Percentiles rank a stretch among this genome's conserved stretches.
phyloP scores from a whole-genome alignment of 768 basidiomycete species.

The Pleurotus djamor region DNA sequence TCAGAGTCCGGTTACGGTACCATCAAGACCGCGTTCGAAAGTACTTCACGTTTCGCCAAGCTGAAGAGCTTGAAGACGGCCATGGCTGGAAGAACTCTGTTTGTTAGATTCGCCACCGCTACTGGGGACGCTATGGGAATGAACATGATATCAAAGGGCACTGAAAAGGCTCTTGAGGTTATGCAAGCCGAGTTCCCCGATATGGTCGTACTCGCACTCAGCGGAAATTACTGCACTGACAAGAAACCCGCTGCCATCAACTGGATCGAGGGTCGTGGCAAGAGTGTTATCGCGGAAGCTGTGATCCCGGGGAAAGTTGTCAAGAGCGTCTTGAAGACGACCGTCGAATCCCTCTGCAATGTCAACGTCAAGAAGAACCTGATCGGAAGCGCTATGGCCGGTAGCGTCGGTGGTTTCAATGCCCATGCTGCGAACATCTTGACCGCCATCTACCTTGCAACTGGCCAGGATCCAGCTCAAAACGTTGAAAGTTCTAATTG shows the following conservation, averaged over 20 bases:
- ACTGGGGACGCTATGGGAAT: conserved; percentile 99
- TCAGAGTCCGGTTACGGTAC: conserved; percentile 72
- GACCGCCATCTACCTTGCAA: conserved; percentile 93
- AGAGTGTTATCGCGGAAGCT: conserved; percentile 98
- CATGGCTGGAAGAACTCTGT: conserved; percentile 91
- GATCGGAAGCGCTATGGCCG: conserved; percentile 97
- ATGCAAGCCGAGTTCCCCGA: conserved; percentile 81
- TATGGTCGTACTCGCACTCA: conserved; percentile 88
- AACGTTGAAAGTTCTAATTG: conserved; percentile 99
- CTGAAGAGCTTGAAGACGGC: conserved; percentile 84
- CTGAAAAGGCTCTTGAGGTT: conserved; percentile 88
- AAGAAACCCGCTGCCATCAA: conserved; percentile 99
- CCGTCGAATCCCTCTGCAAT: conserved; percentile 84
- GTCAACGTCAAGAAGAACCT: conserved; percentile 97
- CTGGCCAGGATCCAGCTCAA: conserved; percentile 98
- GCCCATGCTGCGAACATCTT: conserved; percentile 98
- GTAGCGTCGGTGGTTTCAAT: conserved; percentile 96
- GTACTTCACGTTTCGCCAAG: conserved; percentile 90
- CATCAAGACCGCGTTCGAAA: conserved; percentile 87
- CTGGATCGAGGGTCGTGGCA: conserved; percentile 99
- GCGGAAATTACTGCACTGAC: conserved; percentile 99
- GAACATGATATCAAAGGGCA: conserved; percentile 99
- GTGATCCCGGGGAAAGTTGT: conserved; percentile 88
- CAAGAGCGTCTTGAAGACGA: conserved; percentile 92
- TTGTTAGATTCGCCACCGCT: conserved; percentile 88